These are phyloP conservation scores for Puccinia polysora DNA, from an alignment of 1,284 basidiomycete genomes.

Conservation along the genomic window DNA sequence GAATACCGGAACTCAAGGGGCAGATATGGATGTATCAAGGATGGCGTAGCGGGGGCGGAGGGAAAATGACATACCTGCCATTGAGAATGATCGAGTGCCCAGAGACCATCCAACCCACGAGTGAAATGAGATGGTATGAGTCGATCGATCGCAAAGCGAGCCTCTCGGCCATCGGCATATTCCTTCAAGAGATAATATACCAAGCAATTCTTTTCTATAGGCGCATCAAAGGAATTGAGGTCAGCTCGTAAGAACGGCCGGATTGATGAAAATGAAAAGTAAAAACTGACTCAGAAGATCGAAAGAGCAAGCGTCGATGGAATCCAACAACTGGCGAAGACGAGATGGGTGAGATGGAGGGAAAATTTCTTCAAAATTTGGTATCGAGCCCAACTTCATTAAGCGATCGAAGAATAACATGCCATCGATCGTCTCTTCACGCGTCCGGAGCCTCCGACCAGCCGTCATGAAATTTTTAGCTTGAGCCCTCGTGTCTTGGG, in stretches of 20 bases:
- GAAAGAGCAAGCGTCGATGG: slow-evolving; percentile 30
- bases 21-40: neutral
- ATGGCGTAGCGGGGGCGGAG: too few species aligned
- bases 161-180: slow-evolving; percentile 28
- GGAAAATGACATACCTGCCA: slow-evolving; percentile 26
- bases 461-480: neutral
- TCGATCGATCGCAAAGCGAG: slow-evolving; percentile 26
- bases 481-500: neutral
- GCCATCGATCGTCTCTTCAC: slow-evolving; percentile 18
- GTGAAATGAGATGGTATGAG: slow-evolving; percentile 29
- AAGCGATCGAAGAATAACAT: slow-evolving; percentile 39
- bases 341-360: slow-evolving; percentile 25
- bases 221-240: neutral
- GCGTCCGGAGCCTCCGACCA: slow-evolving; percentile 7
- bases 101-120: slow-evolving; percentile 33
- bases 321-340: slow-evolving; percentile 20
- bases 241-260: neutral
- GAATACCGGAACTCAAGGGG: neutral
- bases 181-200: slow-evolving; percentile 42
- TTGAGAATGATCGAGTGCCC: slow-evolving; percentile 41
- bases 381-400: slow-evolving; percentile 23
- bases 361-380: slow-evolving; percentile 23
- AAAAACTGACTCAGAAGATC: slow-evolving; percentile 26
- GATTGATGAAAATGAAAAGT: neutral
- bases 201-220: slow-evolving; percentile 37